phyloP scores from a whole-genome alignment of 441 rosid species.

The Breynia disticha region DNA sequence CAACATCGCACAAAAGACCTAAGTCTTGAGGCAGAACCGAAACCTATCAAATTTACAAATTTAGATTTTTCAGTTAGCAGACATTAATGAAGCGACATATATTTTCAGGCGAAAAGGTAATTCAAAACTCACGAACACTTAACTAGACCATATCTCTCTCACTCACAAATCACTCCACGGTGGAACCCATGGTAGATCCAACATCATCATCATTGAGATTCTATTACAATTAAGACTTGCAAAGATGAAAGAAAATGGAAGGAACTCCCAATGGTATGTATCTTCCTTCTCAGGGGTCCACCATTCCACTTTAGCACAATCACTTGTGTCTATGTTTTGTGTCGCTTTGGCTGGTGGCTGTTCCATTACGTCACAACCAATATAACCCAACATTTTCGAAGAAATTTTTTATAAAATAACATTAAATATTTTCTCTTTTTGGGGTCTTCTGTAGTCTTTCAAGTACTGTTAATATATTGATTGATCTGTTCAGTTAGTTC shows the following conservation, averaged over 20 bases:
- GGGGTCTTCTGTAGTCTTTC: constrained; percentile 14
- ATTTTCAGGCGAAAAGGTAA: not conserved
- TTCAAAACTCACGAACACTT: constrained; percentile 1
- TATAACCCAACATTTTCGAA: not conserved
- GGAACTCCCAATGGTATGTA: constrained; percentile 41
- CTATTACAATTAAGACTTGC: constrained; percentile 19
- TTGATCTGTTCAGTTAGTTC: constrained; percentile 19
- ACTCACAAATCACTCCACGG: not conserved
- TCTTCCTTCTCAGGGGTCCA: constrained; percentile 23
- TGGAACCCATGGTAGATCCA: constrained; percentile 14
- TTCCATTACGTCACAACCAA: constrained; percentile 30
- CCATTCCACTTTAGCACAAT: constrained; percentile 13
- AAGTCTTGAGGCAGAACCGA: no score
- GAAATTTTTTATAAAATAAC: not conserved
- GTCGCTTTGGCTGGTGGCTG: constrained; percentile 36
- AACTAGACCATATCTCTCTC: not conserved
- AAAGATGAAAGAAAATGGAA: constrained; percentile 24
- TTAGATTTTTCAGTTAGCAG: no score
- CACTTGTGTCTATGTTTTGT: not conserved
- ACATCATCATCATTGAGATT: constrained; percentile 35
- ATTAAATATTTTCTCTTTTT: not conserved
- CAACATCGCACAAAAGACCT: no score
- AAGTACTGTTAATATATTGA: constrained; percentile 14
- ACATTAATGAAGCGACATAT: no score
- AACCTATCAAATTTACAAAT: no score